These are phyloP conservation scores for Rhizomucor pusillus DNA, from an alignment of 371 early-diverging fungal species.

Conservation along the genomic window DNA sequence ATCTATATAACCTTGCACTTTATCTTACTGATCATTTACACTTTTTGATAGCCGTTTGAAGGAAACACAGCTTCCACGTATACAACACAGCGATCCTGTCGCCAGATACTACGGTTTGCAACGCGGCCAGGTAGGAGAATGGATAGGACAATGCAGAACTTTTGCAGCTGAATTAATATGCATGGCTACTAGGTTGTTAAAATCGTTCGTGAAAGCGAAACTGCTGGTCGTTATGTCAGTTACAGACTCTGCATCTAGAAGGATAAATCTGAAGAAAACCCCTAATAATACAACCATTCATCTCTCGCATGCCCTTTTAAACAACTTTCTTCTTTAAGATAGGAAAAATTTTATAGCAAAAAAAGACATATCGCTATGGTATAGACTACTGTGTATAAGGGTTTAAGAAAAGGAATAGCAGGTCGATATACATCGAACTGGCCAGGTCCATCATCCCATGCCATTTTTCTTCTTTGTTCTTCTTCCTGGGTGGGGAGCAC, in stretches of 20 bases:
- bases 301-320: not conserved
- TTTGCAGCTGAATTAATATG: not conserved
- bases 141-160: not conserved
- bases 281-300: not conserved
- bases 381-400: not conserved
- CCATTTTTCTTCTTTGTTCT: slow-evolving; percentile 30
- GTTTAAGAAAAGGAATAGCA: not conserved
- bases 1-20: not conserved
- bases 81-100: slow-evolving; percentile 90
- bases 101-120: slow-evolving; percentile 97
- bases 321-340: not conserved
- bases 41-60: slow-evolving; percentile 94
- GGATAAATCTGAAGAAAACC: not conserved
- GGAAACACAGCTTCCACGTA: slow-evolving; percentile 96
- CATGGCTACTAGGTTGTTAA: slow-evolving; percentile 72
- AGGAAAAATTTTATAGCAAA: not conserved
- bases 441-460: not conserved
- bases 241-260: slow-evolving; percentile 86
- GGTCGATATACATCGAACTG: not conserved
- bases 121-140: slow-evolving; percentile 77
- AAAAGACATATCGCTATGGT: not conserved
- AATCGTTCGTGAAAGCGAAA: slow-evolving; percentile 95
- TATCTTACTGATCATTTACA: not conserved
- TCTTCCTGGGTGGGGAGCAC: slow-evolving; percentile 44
- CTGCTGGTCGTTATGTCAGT: slow-evolving; percentile 95